Evolutionary conservation across 2,329 filamentous ascomycete genomes (phyloP), one percentile per base, ranked within the genome.

Genomic region (Colletotrichum sp.): DNA sequence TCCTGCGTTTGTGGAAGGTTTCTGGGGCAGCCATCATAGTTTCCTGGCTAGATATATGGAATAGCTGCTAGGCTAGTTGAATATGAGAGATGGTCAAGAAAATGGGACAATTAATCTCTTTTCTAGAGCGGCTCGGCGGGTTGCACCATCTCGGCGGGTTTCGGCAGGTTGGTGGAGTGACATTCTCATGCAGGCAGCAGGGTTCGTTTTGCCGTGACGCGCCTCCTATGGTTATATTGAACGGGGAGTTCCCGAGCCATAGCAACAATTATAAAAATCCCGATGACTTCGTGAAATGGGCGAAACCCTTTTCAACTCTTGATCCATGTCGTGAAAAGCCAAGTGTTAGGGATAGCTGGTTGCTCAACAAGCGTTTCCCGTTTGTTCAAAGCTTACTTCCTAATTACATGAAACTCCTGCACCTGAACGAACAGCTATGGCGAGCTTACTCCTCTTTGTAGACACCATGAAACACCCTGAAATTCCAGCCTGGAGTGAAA

Each of bases 121-220:
- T 70, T 67, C 43, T 67, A 55, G 22, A 22, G 6, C 28, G 56
- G 12, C 25, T 70, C 56, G 67, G 67, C 36, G 55, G 12, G 34
- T 68, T 68, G n/a, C 58, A 12, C 7, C 52, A 60, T 68, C 66
- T 60, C 66, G 66, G 66, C 52, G 66, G 25, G 36, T 70, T 70
- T 48, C 25, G 43, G 43, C 55, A 16, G 56, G 25, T 6, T 13
- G 34, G 67, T 67, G 67, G 55, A 25, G 34, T 70, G 67, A 62
- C 32, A 32, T 34, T 32, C 8, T 32, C 18, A 27, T 62, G 67
- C 34, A 70, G 55, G 34, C 13, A 48, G 25, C 22, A n/a, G 15
- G 8, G 64, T 4, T 16, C 64, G 13, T 8, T 67, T 52, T 52
- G 43, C 10, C 43, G 10, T 52, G 39, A 34, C 22, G 27, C 65